phyloP scores from a whole-genome alignment of 306 rosid genomes.

The Malus orientalis region DNA sequence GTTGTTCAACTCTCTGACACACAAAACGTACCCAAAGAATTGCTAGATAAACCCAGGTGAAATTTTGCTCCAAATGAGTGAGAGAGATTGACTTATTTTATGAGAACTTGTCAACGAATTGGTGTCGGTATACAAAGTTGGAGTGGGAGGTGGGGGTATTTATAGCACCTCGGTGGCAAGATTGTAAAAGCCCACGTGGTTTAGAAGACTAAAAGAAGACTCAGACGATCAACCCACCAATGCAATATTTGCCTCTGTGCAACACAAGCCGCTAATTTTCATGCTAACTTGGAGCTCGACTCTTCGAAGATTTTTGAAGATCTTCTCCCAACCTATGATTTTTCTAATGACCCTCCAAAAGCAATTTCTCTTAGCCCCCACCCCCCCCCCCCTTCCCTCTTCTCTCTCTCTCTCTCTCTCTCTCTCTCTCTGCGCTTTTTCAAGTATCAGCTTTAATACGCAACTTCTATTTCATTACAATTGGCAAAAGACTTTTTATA shows the following conservation, averaged over 20 bases:
- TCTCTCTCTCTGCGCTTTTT: background rate
- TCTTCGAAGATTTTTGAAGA: background rate
- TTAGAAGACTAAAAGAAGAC: background rate
- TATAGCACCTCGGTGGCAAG: background rate
- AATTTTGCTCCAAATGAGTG: background rate
- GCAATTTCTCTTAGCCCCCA: background rate
- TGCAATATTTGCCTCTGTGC: background rate
- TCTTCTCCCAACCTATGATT: background rate
- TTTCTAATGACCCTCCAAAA: background rate
- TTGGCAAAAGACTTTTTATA: background rate
- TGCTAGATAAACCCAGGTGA: background rate
- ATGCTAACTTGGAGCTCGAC: background rate
- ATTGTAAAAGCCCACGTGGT: background rate
- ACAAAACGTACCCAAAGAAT: slow-evolving; percentile 1
- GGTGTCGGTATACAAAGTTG: background rate
- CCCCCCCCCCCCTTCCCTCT: too few relatives aligned
- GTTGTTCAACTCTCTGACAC: background rate
- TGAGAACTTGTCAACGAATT: background rate
- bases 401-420: background rate
- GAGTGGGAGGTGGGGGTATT: background rate
- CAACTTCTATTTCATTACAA: background rate
- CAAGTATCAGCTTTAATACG: background rate
- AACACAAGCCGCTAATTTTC: background rate
- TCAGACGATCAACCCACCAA: background rate
- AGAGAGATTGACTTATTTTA: background rate